phyloP scores from a whole-genome alignment of 768 basidiomycete genomes.

The Boletus sp. region DNA sequence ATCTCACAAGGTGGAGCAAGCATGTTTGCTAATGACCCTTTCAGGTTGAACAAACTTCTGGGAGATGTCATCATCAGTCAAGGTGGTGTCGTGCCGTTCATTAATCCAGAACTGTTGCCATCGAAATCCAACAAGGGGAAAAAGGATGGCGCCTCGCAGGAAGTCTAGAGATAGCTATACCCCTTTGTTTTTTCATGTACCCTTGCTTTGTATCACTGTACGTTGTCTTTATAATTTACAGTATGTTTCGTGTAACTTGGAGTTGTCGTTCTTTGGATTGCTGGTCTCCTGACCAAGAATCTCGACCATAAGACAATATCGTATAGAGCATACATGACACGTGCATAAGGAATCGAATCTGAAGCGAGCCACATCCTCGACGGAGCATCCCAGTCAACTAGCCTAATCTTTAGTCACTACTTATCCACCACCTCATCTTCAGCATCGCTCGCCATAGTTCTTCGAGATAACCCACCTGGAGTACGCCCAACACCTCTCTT shows the following conservation, averaged over 20 bases:
- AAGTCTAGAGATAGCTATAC: slow-evolving; percentile 36
- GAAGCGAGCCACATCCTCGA: not conserved
- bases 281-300: no score
- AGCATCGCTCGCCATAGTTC: slow-evolving; percentile 82
- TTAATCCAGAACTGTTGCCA: slow-evolving; percentile 47
- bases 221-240: slow-evolving; percentile 27
- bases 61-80: slow-evolving; percentile 67
- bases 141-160: slow-evolving; percentile 49
- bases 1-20: not conserved
- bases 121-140: slow-evolving; percentile 46
- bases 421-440: slow-evolving; percentile 65
- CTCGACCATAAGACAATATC: not conserved
- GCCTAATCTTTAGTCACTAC: not conserved
- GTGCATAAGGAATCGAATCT: not conserved
- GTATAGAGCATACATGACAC: not conserved
- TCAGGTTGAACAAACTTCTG: slow-evolving; percentile 53
- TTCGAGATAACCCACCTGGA: slow-evolving; percentile 55
- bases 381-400: not conserved
- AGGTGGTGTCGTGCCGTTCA: slow-evolving; percentile 73
- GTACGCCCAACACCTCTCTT: slow-evolving; percentile 45
- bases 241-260: slow-evolving; percentile 29
- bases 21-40: not conserved
- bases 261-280: no score
- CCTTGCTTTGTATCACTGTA: slow-evolving; percentile 25
- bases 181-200: slow-evolving; percentile 1